phyloP scores from a whole-genome alignment of 1,284 basidiomycete genomes.

The Ceratobasidium sp. region DNA sequence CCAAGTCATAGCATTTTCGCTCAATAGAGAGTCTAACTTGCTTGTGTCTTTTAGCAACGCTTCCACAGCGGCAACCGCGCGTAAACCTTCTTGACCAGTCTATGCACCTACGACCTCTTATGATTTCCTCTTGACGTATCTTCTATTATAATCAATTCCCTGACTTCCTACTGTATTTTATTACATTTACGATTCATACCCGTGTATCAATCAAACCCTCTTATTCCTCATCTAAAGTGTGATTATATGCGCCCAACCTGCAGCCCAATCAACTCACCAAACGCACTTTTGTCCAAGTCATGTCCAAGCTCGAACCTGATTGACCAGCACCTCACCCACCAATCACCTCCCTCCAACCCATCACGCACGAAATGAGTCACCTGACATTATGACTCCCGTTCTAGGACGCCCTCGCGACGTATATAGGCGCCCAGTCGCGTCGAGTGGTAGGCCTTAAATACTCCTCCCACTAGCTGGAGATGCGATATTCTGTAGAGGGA shows the following conservation, averaged over 20 bases:
- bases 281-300: no score
- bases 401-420: neutral
- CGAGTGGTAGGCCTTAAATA: neutral
- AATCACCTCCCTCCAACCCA: slow-evolving; percentile 1
- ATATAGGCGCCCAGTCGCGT: neutral
- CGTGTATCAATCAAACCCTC: neutral
- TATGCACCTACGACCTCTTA: neutral
- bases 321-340: neutral
- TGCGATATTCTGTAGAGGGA: slow-evolving; percentile 23
- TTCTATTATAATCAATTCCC: neutral
- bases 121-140: neutral
- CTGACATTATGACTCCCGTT: neutral
- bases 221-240: neutral
- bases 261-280: neutral
- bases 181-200: neutral
- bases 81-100: neutral
- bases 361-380: neutral
- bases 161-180: no score
- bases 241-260: neutral
- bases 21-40: neutral
- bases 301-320: neutral
- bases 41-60: slow-evolving; percentile 18
- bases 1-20: neutral
- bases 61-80: slow-evolving; percentile 40
- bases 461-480: neutral